Conservation (phyloP, 305 asterid genomes). For the Fraxinus greggii region DNA sequence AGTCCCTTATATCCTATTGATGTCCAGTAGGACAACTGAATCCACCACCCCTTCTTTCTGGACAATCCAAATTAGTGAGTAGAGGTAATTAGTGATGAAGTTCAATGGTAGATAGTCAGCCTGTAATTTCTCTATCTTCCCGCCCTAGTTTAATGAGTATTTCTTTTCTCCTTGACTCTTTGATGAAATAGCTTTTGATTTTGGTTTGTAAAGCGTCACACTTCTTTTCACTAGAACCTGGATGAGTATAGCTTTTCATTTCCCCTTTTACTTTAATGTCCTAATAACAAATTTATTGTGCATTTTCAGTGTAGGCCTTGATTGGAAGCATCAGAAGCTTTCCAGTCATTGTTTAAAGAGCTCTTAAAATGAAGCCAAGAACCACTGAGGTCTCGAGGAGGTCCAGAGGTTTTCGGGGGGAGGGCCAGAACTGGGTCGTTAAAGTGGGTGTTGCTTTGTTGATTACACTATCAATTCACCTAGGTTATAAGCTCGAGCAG, state of each 20-base stretch:
- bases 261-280: not conserved
- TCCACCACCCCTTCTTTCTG: not conserved
- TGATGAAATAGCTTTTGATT: no score
- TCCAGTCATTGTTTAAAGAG: conserved; percentile 20
- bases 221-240: not conserved
- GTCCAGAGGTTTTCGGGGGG: no score
- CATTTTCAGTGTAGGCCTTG: conserved; percentile 12
- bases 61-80: not conserved
- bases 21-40: not conserved
- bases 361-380: conserved; percentile 55
- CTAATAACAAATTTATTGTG: not conserved
- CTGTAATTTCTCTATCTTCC: not conserved
- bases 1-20: not conserved
- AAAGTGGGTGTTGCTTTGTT: no score
- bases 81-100: not conserved
- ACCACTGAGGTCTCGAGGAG: not conserved
- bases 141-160: not conserved
- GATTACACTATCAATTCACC: no score
- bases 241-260: not conserved
- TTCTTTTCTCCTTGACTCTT: not conserved
- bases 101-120: not conserved
- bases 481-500: no score
- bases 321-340: conserved; percentile 30
- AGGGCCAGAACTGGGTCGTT: no score
- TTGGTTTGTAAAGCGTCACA: not conserved